Base-by-base conservation (phyloP, 768 basidiomycete species). In the Russula sp. region DNA sequence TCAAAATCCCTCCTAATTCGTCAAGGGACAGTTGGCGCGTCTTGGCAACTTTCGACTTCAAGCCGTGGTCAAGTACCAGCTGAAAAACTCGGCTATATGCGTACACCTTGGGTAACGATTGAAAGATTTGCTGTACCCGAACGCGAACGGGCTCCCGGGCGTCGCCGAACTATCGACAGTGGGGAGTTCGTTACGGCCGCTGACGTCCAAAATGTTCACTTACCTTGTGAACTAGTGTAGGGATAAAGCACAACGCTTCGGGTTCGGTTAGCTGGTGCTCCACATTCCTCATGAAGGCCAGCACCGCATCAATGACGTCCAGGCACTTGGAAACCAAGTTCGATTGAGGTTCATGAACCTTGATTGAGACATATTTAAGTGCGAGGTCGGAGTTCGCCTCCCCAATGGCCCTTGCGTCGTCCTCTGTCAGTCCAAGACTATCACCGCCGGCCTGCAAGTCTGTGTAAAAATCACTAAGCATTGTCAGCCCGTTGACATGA, bases 71-170 rank as follows among this genome's bases (percentile, higher is more conserved):
- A 11, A 97, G 80, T 7, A 98, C 76, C 14, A 93, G 74, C 70
- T 91, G 88, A 73, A 97, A 95, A 37, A 98, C 79, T 45, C 94
- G 87, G 69, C 94, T 97, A 69, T 89, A 95, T 1, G 97, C 89
- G 70, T 95, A 97, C 57, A 98, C 87, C 70, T 88, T 92, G 7
- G 94, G 88, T 56, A 98, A 78, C 5, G 81, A 81, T 69, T 92
- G 89, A 59, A 98, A 84, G 63, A 97, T 88, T 52, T 85, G 87
- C 67, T 91, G 86, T 22, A 97, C 86, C 55, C 94, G 85, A 51
- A 77, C 71, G 7, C 94, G 84, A 49, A 94, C 83, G 63, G 84
- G 86, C 75, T 95, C 94, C 32, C 93, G 82, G 34, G 88, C 84
- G 76, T 98, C 97, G 14, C 97, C 97, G 63, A 98, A 87, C 96